Conservation (phyloP, 2,329 filamentous ascomycete genomes). For the Conoideocrella luteorostrata region DNA sequence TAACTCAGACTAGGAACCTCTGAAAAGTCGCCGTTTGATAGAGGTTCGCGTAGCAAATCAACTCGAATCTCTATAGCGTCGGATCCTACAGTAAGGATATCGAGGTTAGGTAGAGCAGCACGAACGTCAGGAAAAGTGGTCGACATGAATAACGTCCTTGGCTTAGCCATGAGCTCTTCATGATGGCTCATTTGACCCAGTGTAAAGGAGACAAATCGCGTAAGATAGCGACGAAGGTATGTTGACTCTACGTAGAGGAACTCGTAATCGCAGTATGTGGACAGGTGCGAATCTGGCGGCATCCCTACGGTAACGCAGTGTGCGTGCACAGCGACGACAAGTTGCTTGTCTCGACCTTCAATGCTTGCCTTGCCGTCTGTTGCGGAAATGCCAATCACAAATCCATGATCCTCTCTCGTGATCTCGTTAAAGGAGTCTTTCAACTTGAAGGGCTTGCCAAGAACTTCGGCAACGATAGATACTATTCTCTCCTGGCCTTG, state of each 20-base stretch:
- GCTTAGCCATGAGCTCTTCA: constrained; percentile 69
- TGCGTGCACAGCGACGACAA: constrained; percentile 66
- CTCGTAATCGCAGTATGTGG: constrained; percentile 71
- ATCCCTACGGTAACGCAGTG: constrained; percentile 68
- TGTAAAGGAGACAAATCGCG: constrained; percentile 72
- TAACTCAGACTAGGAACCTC: constrained; percentile 72
- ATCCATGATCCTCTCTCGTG: constrained; percentile 47
- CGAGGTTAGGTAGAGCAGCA: constrained; percentile 74
- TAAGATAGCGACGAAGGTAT: constrained; percentile 68
- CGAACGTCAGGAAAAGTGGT: constrained; percentile 84
- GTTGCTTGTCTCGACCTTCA: constrained; percentile 47
- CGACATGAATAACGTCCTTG: constrained; percentile 76
- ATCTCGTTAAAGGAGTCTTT: constrained; percentile 49
- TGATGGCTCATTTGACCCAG: constrained; percentile 75
- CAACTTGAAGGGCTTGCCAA: constrained; percentile 65
- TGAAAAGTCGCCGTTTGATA: constrained; percentile 54
- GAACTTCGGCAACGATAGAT: constrained; percentile 67
- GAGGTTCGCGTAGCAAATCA: constrained; percentile 69
- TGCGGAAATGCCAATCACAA: constrained; percentile 62
- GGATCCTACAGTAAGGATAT: constrained; percentile 79
- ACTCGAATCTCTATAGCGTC: constrained; percentile 82
- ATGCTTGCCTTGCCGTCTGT: constrained; percentile 52
- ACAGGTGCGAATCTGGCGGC: constrained; percentile 60
- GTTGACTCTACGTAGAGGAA: constrained; percentile 72
- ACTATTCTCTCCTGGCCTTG: constrained; percentile 68